A percentile compares a stretch with the other conserved stretches of the same genome.
Evolutionary conservation across 192 early-diverging fungal genomes (phyloP).

Genomic region (Chytriomyces sp.): DNA sequence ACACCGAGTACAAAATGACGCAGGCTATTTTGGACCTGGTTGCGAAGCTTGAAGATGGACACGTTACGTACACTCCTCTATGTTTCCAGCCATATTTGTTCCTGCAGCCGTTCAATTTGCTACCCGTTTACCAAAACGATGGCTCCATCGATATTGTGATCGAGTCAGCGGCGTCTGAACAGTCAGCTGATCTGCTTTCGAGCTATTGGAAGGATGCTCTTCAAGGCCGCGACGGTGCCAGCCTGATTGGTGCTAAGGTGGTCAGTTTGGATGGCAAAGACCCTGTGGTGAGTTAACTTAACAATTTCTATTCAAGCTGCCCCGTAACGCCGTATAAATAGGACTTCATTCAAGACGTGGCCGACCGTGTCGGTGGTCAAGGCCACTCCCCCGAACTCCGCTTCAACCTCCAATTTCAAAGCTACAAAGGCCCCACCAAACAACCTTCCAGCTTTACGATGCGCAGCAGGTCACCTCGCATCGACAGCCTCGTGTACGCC

Average conservation of each 20-base stretch:
- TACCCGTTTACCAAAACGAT: neutral
- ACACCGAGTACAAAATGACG: neutral
- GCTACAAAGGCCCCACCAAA: neutral
- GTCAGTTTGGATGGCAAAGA: conserved; percentile 1
- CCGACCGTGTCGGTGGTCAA: neutral
- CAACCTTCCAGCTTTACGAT: neutral
- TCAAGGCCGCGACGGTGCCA: neutral
- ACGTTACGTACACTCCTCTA: neutral
- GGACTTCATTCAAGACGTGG: no score
- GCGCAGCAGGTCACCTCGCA: neutral
- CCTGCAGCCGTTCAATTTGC: conserved; percentile 3
- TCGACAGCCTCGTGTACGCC: neutral
- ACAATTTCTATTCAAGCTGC: no score
- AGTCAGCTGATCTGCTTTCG: neutral
- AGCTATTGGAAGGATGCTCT: neutral
- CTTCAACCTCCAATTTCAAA: conserved; percentile 9
- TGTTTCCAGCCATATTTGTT: conserved; percentile 1
- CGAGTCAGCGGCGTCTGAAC: no score
- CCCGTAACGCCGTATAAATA: no score
- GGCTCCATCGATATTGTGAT: no score
- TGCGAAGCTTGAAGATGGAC: conserved; percentile 7
- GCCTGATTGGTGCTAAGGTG: conserved; percentile 1
- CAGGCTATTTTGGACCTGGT: neutral
- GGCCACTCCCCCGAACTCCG: conserved; percentile 10
- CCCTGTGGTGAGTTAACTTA: conserved; percentile 1